These are phyloP conservation scores for Lasiosphaeria hispida DNA, from an alignment of 495 filamentous ascomycete genomes.

Conservation along the genomic window DNA sequence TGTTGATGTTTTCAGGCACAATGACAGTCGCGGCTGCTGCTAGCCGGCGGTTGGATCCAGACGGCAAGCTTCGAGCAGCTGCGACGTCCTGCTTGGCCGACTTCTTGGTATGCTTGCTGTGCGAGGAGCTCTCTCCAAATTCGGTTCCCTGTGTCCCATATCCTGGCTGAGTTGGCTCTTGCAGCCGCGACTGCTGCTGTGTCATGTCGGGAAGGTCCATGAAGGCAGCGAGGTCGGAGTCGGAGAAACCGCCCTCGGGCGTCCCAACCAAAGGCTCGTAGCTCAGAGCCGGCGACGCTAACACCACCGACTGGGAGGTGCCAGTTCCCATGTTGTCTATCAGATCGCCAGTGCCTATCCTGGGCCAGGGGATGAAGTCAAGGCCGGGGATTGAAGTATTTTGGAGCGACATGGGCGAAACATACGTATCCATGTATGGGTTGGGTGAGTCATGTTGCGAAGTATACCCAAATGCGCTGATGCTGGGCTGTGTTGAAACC, in stretches of 20 bases:
- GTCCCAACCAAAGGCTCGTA: background rate
- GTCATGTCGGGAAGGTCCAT: background rate
- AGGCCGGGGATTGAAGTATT: background rate
- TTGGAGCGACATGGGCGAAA: slow-evolving; percentile 11
- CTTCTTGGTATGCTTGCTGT: background rate
- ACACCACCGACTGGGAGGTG: background rate
- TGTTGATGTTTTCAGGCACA: background rate
- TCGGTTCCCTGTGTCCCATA: background rate
- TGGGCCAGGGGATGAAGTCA: background rate
- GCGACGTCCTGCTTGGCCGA: background rate
- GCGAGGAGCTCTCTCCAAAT: background rate
- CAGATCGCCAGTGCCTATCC: background rate
- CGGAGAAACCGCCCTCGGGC: background rate
- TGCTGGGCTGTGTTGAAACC: slow-evolving; percentile 6
- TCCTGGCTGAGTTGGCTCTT: background rate
- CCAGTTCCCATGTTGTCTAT: background rate
- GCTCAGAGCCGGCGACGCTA: slow-evolving; percentile 6
- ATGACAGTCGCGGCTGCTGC: background rate
- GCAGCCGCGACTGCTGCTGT: background rate
- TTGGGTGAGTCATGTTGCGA: slow-evolving; percentile 1
- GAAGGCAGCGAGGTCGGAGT: background rate
- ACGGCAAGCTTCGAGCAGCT: background rate
- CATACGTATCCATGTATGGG: slow-evolving; percentile 13
- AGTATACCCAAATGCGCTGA: slow-evolving; percentile 3
- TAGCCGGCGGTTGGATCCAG: background rate